Evolutionary conservation across 768 basidiomycete genomes (phyloP).

Genomic region (Russula lepida): DNA sequence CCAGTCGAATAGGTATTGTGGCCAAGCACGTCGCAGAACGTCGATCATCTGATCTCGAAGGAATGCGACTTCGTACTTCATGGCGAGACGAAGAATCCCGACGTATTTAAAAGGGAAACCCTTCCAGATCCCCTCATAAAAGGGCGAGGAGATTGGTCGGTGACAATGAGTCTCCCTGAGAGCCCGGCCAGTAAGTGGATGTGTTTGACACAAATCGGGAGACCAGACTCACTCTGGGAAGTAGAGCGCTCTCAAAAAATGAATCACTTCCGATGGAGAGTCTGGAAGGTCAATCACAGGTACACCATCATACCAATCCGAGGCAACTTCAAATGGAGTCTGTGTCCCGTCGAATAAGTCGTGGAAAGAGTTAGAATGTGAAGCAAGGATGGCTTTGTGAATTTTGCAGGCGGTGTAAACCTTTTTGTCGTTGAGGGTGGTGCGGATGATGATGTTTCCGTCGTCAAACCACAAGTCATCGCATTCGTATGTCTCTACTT

Average conservation of each 20-base stretch:
- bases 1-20: constrained; percentile 16
- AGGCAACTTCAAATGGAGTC: constrained; percentile 7
- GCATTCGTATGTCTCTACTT: constrained; percentile 9
- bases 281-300: constrained; percentile 19
- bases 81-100: constrained; percentile 14
- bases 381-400: constrained; percentile 18
- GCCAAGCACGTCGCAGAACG: constrained; percentile 12
- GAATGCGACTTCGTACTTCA: constrained; percentile 10
- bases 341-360: constrained; percentile 14
- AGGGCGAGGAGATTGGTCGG: constrained; percentile 16
- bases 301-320: constrained; percentile 16
- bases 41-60: constrained; percentile 11
- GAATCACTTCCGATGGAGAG: constrained; percentile 8
- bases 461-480: constrained; percentile 19
- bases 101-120: constrained; percentile 16
- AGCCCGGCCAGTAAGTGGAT: not conserved
- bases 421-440: not conserved
- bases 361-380: constrained; percentile 12
- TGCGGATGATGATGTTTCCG: constrained; percentile 19
- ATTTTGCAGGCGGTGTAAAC: constrained; percentile 12
- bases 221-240: constrained; percentile 13
- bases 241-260: constrained; percentile 16
- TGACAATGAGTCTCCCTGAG: constrained; percentile 14
- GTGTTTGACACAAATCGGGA: not conserved
- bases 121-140: constrained; percentile 15